These are phyloP conservation scores for Hypoxylon sp. DNA, from an alignment of 2,329 filamentous ascomycete genomes.

Conservation along the genomic window DNA sequence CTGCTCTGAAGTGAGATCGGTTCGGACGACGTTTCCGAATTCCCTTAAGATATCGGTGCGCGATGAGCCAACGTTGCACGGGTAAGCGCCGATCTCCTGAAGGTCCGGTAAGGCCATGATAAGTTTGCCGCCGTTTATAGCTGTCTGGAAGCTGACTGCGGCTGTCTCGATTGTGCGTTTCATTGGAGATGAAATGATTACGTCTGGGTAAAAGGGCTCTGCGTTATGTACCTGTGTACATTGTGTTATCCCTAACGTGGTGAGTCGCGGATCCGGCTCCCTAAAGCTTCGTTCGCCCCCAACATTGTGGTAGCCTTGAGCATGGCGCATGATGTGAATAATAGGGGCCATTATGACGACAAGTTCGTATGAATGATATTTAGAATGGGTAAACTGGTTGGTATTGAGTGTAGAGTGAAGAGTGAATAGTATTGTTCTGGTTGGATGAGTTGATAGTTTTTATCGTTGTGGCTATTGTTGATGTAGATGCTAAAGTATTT, in stretches of 20 bases:
- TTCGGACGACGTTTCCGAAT: slow-evolving; percentile 67
- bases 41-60: slow-evolving; percentile 67
- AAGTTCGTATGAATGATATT: neutral
- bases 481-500: neutral
- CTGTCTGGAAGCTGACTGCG: slow-evolving; percentile 73
- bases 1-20: neutral
- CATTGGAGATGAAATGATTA: slow-evolving; percentile 82
- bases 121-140: slow-evolving; percentile 58
- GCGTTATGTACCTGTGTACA: slow-evolving; percentile 71
- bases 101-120: slow-evolving; percentile 78
- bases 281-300: slow-evolving; percentile 66
- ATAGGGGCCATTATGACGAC: slow-evolving; percentile 60
- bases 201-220: slow-evolving; percentile 75
- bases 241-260: slow-evolving; percentile 78
- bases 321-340: slow-evolving; percentile 78
- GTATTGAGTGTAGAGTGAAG: neutral
- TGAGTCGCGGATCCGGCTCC: slow-evolving; percentile 81
- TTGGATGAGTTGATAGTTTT: neutral
- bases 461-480: neutral
- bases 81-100: slow-evolving; percentile 79
- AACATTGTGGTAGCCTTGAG: slow-evolving; percentile 84
- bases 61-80: slow-evolving; percentile 79
- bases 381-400: neutral
- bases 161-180: slow-evolving; percentile 84
- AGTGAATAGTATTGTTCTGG: neutral